Conservation (phyloP, 129 eudicot species). For the Centella asiatica region DNA sequence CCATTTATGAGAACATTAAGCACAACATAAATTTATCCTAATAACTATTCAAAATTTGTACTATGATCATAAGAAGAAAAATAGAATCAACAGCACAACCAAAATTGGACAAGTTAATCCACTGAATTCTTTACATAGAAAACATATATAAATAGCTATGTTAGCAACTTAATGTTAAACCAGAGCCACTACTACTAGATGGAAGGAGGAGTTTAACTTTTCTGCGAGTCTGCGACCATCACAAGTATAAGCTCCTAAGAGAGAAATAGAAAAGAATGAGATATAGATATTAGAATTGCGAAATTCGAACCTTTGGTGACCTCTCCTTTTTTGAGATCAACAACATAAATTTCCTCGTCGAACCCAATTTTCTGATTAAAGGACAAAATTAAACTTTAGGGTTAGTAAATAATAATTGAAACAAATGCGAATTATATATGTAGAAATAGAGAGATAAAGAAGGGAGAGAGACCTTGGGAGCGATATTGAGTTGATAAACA, state of each 20-base stretch:
- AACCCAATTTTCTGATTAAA: conserved; percentile 78
- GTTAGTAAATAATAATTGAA: not conserved
- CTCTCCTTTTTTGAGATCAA: conserved; percentile 97
- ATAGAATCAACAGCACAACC: too few species aligned
- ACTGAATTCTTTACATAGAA: too few species aligned
- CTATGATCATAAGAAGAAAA: too few species aligned
- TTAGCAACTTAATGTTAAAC: too few species aligned
- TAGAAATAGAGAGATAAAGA: not conserved
- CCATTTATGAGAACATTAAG: not conserved
- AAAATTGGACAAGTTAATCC: too few species aligned
- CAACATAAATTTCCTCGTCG: conserved; percentile 72
- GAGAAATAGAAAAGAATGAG: not conserved
- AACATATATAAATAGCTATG: too few species aligned
- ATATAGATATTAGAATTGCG: not conserved
- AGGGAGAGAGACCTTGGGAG: conserved; percentile 60
- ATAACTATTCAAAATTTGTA: not conserved
- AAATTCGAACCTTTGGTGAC: conserved; percentile 72
- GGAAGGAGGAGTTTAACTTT: not conserved
- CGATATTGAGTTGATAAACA: conserved; percentile 78
- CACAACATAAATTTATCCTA: not conserved
- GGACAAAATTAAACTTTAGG: not conserved
- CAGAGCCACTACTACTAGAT: too few species aligned
- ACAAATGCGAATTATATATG: not conserved
- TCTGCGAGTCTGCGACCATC: too few species aligned
- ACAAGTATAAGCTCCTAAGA: too few species aligned